A percentile compares a stretch with the other conserved stretches of the same genome.
These are phyloP conservation scores for Plectranthus barbatus DNA, from an alignment of 257 asterid genomes.

Conservation along the genomic window DNA sequence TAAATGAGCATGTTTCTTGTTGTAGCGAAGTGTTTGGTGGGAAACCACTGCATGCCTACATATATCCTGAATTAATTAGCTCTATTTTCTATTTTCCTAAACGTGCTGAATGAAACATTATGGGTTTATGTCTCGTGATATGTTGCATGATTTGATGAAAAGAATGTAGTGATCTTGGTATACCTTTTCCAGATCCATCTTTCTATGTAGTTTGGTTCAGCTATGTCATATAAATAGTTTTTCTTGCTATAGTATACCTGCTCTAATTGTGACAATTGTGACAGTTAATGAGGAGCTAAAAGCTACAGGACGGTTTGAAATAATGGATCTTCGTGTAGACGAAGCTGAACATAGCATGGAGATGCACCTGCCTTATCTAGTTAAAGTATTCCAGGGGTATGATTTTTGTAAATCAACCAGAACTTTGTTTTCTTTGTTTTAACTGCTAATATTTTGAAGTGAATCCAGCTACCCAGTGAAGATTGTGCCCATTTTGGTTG, in stretches of 20 bases:
- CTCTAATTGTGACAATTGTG: constrained; percentile 8
- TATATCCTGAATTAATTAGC: neutral
- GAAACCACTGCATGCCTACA: neutral
- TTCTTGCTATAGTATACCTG: neutral
- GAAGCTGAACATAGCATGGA: constrained; percentile 99
- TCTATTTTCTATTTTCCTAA: neutral
- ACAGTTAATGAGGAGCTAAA: constrained; percentile 78
- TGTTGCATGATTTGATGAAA: neutral
- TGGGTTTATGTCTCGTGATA: neutral
- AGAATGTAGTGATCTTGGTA: neutral
- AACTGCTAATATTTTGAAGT: constrained; percentile 20
- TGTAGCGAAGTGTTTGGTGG: neutral
- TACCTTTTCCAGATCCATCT: neutral
- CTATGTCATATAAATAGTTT: neutral
- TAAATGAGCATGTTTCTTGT: neutral
- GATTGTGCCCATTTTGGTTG: constrained; percentile 93
- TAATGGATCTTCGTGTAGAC: constrained; percentile 83
- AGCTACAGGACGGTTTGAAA: constrained; percentile 84
- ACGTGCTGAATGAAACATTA: neutral
- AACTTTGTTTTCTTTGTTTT: neutral
- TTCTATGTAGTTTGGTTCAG: neutral
- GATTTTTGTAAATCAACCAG: constrained; percentile 9
- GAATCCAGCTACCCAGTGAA: constrained; percentile 57
- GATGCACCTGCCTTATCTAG: constrained; percentile 97
- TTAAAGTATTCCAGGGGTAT: constrained; percentile 88